A percentile compares a stretch with the other conserved stretches of the same genome.
Conservation (phyloP, 305 asterid species). For the Fraxinus angustifolia region DNA sequence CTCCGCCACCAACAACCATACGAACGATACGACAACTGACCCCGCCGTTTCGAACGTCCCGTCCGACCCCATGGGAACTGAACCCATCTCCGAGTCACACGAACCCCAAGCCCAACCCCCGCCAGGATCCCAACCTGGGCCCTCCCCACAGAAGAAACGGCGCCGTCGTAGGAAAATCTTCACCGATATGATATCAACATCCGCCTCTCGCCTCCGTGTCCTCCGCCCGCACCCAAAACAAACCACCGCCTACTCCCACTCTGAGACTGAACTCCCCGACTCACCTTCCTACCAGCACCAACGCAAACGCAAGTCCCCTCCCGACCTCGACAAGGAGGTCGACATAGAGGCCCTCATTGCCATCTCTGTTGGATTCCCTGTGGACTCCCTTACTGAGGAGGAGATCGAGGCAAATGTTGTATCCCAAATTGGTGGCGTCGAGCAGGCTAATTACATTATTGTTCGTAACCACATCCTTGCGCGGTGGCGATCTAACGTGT, state of each 20-base stretch:
- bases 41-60: constrained; percentile 26
- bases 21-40: constrained; percentile 19
- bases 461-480: constrained; percentile 89
- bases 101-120: neutral
- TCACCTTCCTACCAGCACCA: constrained; percentile 37
- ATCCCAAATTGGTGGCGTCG: constrained; percentile 62
- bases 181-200: constrained; percentile 79
- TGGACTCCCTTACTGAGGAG: constrained; percentile 75
- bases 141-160: constrained; percentile 54
- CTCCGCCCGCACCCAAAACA: constrained; percentile 74
- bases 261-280: constrained; percentile 35
- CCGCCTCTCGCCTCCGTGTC: constrained; percentile 65
- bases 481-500: constrained; percentile 76
- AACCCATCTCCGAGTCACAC: constrained; percentile 19
- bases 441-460: constrained; percentile 83
- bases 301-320: constrained; percentile 48
- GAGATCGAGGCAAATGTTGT: constrained; percentile 92
- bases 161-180: constrained; percentile 86
- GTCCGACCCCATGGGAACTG: constrained; percentile 29
- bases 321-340: constrained; percentile 78
- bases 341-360: constrained; percentile 89
- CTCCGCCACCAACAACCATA: neutral
- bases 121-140: constrained; percentile 27
- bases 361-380: constrained; percentile 84
- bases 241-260: constrained; percentile 36